Evolutionary conservation across 208 protist species (phyloP).

Genomic region (Crithidia sp.): DNA sequence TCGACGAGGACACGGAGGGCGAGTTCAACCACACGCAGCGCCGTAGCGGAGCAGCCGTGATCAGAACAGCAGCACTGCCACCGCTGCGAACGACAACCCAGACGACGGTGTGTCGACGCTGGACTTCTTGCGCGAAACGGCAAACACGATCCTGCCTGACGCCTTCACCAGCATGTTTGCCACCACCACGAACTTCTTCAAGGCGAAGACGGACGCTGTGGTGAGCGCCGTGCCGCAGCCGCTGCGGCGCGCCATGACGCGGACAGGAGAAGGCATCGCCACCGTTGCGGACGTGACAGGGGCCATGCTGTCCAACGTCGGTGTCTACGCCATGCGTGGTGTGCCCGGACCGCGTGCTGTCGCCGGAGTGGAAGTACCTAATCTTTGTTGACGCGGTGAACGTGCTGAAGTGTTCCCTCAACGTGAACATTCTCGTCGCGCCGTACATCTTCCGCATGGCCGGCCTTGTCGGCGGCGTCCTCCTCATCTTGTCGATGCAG

Average conservation of each 20-base stretch:
- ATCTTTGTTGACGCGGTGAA: conserved; percentile 44
- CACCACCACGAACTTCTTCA: conserved; percentile 33
- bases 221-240: conserved; percentile 33
- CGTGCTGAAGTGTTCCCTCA: conserved; percentile 39
- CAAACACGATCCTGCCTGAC: conserved; percentile 37
- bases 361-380: conserved; percentile 42
- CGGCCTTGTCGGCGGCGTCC: conserved; percentile 37
- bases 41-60: neutral
- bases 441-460: conserved; percentile 49
- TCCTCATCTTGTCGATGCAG: conserved; percentile 31
- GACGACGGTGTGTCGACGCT: conserved; percentile 26
- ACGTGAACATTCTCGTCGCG: conserved; percentile 47
- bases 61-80: neutral
- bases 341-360: conserved; percentile 43
- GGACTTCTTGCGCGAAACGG: conserved; percentile 41
- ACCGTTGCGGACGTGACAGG: conserved; percentile 40
- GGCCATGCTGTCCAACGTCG: conserved; percentile 33
- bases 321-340: conserved; percentile 29
- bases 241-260: conserved; percentile 18
- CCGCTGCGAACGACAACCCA: neutral
- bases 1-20: neutral
- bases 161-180: conserved; percentile 41
- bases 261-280: conserved; percentile 28
- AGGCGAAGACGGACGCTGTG: conserved; percentile 31
- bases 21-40: neutral